Evolutionary conservation across 2,329 filamentous ascomycete genomes (phyloP), one percentile per base, ranked within the genome.

Genomic region (Graphilbum sp.): DNA sequence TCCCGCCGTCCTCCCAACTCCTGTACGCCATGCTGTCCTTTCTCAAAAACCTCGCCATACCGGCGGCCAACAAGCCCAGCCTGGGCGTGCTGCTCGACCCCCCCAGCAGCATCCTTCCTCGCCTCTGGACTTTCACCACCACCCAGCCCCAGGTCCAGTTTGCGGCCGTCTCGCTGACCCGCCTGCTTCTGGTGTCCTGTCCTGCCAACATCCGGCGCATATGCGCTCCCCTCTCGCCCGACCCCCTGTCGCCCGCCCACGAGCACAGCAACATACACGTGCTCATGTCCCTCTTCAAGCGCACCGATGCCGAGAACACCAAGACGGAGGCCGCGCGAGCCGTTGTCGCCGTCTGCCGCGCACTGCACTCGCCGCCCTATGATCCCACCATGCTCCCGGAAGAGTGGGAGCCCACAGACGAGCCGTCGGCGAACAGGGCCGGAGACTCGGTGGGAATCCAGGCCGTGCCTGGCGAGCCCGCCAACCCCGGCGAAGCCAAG

Each of bases 31-130:
- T 61, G 2, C 58, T 79, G 16, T 67, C 70, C 8, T 75, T 76
- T 47, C 63, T 77, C 42, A 77, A 75, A 52, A 79, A 79, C 50
- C 64, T 79, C 9, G 69, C 73, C 20, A 71, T 79, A 36, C 69
- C 72, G 0, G 40, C 54, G 0, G 50, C 52, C 20, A 78, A 78
- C 54, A 77, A 75, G 50, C 44, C 59, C 3, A 35, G 54, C 0
- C 57, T 79, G 2, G 66, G 66, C 15, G 53, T 54, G 1, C 54
- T 76, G 2, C 55, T 76, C 4, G 56, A 61, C 6, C 47, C 56
- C 0, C 34, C 43, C 3, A 7, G 32, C 21, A 40, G 46, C 3
- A 54, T 64, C 24, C 57, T 77, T 2, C 70, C 73, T 0, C 61
- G 63, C 2, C 57, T 77, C 36, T 73, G 70, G 63, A 51, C 55